Evolutionary conservation across 1,284 basidiomycete genomes (phyloP).

Genomic region (Schizopora paradoxa): DNA sequence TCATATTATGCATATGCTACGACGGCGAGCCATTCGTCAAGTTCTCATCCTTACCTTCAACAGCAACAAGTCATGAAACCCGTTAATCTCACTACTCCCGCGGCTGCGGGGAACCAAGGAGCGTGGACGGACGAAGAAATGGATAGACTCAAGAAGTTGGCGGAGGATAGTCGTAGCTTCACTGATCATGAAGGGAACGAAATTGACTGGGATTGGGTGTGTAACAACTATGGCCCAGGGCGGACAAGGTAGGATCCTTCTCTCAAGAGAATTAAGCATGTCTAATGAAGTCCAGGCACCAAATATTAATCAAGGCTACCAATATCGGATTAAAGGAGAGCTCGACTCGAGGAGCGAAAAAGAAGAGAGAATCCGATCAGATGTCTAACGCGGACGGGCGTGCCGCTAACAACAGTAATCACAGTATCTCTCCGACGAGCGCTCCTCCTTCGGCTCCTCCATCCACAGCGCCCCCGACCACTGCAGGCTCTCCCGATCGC

Average conservation of each 20-base stretch:
- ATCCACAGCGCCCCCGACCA: slow-evolving; percentile 10
- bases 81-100: slow-evolving; percentile 19
- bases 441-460: slow-evolving; percentile 11
- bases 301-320: slow-evolving; percentile 73
- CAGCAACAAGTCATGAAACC: slow-evolving; percentile 19
- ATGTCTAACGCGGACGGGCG: background rate
- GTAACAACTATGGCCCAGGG: slow-evolving; percentile 62
- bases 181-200: slow-evolving; percentile 39
- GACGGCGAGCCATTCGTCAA: slow-evolving; percentile 16
- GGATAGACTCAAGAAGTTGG: slow-evolving; percentile 56
- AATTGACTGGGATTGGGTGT: slow-evolving; percentile 73
- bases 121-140: slow-evolving; percentile 74
- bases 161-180: slow-evolving; percentile 53
- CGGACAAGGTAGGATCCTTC: slow-evolving; percentile 50
- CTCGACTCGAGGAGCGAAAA: slow-evolving; percentile 35
- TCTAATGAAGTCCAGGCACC: slow-evolving; percentile 58
- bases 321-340: slow-evolving; percentile 69
- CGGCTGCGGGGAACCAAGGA: slow-evolving; percentile 45
- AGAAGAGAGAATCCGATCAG: slow-evolving; percentile 12
- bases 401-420: background rate
- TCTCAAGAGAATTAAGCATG: slow-evolving; percentile 5
- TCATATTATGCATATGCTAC: slow-evolving; percentile 49
- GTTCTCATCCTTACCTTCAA: slow-evolving; percentile 15
- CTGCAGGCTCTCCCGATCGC: slow-evolving; percentile 1
- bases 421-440: slow-evolving; percentile 2